A percentile compares a stretch with the other conserved stretches of the same genome.
phyloP scores from a whole-genome alignment of 208 protist genomes.

The Leishmania martiniquensis region DNA sequence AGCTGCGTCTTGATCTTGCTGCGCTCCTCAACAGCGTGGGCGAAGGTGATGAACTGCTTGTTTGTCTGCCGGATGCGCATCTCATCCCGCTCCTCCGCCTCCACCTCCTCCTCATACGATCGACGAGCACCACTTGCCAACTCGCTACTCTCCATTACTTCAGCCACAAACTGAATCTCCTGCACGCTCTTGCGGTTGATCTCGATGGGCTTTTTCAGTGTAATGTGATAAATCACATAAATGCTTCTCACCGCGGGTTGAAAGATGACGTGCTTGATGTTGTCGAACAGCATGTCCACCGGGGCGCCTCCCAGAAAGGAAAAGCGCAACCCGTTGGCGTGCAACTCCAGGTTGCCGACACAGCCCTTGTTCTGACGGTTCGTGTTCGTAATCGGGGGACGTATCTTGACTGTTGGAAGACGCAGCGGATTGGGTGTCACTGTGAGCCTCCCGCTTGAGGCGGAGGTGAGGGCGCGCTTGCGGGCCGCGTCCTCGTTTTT shows the following conservation, averaged over 20 bases:
- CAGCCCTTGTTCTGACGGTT: constrained; percentile 81
- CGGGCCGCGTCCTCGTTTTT: constrained; percentile 76
- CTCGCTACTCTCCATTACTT: constrained; percentile 95
- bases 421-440: constrained; percentile 46
- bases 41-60: constrained; percentile 86
- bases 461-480: constrained; percentile 51
- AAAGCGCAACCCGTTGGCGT: constrained; percentile 97
- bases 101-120: constrained; percentile 79
- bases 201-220: constrained; percentile 96
- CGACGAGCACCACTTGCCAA: constrained; percentile 49
- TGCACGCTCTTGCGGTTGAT: constrained; percentile 95
- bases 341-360: constrained; percentile 93
- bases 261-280: constrained; percentile 98
- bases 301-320: constrained; percentile 69
- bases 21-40: constrained; percentile 62
- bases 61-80: constrained; percentile 78
- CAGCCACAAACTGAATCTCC: constrained; percentile 97
- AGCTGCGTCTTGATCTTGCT: constrained; percentile 83
- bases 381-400: constrained; percentile 76
- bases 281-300: constrained; percentile 95
- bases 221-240: constrained; percentile 96
- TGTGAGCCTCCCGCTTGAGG: constrained; percentile 49
- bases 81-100: constrained; percentile 77
- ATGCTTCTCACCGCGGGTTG: constrained; percentile 94
- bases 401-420: constrained; percentile 91